Percentiles rank a stretch among this genome's conserved stretches.
phyloP scores from a whole-genome alignment of 768 basidiomycete species.

The Kwoniella europaea region DNA sequence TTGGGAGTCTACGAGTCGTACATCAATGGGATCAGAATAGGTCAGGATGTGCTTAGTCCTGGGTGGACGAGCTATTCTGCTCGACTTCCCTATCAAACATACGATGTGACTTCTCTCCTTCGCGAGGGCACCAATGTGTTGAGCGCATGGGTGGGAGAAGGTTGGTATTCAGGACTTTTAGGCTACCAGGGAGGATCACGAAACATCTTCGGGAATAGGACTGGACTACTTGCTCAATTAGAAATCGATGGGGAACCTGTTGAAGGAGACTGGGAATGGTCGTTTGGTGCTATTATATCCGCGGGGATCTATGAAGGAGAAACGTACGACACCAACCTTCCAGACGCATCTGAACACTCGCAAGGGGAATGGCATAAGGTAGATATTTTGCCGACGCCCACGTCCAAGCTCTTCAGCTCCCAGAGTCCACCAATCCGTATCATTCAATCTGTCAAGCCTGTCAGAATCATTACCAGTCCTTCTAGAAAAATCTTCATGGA shows the following conservation, averaged over 20 bases:
- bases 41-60: conserved; percentile 34
- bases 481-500: conserved; percentile 48
- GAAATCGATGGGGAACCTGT: conserved; percentile 37
- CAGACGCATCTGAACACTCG: conserved; percentile 1
- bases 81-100: conserved; percentile 35
- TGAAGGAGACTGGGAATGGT: conserved; percentile 23
- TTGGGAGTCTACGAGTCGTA: conserved; percentile 37
- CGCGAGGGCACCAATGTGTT: conserved; percentile 5
- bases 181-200: conserved; percentile 17
- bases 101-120: conserved; percentile 28
- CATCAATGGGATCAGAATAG: conserved; percentile 37
- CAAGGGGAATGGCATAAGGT: conserved; percentile 3
- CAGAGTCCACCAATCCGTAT: conserved; percentile 25
- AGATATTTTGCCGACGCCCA: conserved; percentile 20
- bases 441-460: conserved; percentile 15
- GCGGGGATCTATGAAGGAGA: conserved; percentile 47
- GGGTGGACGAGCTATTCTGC: conserved; percentile 42
- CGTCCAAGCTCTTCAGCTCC: conserved; percentile 31
- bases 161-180: conserved; percentile 32
- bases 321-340: conserved; percentile 24
- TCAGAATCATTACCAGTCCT: conserved; percentile 45
- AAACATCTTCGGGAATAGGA: conserved; percentile 36
- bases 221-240: conserved; percentile 38
- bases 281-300: conserved; percentile 19
- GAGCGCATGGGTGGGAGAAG: conserved; percentile 29